Percentiles rank a stretch among this genome's conserved stretches.
phyloP scores from a whole-genome alignment of 139 green algal species.

The Spirogloea muscicola region DNA sequence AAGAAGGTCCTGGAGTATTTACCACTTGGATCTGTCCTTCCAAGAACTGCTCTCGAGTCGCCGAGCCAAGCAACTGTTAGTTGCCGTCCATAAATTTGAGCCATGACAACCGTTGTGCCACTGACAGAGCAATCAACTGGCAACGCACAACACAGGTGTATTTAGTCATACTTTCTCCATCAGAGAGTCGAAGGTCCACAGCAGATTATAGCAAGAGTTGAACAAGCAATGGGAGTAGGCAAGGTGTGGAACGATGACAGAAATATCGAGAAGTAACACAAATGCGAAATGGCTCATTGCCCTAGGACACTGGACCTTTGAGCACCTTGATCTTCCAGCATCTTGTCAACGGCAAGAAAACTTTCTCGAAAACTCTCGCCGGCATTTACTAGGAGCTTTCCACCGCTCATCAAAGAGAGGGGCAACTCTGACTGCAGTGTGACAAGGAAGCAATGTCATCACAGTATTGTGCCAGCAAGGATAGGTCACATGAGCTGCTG shows the following conservation, averaged over 20 bases:
- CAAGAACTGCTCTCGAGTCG: conserved; percentile 73
- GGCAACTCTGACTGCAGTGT: background rate
- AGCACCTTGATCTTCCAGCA: conserved; percentile 3
- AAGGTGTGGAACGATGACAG: background rate
- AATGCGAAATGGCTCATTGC: background rate
- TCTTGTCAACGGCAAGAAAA: too few species aligned
- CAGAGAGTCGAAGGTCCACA: too few species aligned
- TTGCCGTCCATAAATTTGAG: conserved; percentile 26
- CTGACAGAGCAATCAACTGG: conserved; percentile 64
- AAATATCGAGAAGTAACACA: background rate
- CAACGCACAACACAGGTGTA: too few species aligned
- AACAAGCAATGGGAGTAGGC: background rate
- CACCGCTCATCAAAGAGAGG: conserved; percentile 1
- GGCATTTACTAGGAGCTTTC: background rate
- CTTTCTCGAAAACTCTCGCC: background rate
- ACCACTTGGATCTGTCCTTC: conserved; percentile 22
- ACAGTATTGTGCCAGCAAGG: too few species aligned
- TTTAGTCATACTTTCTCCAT: too few species aligned
- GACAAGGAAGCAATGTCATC: background rate
- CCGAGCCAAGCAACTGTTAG: conserved; percentile 82
- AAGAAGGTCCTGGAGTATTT: too few species aligned
- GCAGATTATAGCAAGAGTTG: background rate
- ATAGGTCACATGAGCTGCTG: too few species aligned
- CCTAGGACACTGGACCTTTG: background rate
- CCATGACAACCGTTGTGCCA: conserved; percentile 73